phyloP scores from a whole-genome alignment of 1,139 yeast genomes.

The Debaryomyces robertsiae region DNA sequence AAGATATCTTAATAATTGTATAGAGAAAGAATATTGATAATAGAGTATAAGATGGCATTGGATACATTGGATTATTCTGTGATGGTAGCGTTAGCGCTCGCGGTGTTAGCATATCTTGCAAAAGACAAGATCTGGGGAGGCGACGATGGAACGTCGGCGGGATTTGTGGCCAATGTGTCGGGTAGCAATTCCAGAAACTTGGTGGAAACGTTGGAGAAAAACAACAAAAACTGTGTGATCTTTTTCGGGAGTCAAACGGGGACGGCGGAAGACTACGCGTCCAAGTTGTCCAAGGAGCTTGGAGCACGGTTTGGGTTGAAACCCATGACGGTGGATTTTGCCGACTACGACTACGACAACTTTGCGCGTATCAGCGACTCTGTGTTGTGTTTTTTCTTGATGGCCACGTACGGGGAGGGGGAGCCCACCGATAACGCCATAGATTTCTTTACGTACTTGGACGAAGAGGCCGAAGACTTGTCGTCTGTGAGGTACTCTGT shows the following conservation, averaged over 20 bases:
- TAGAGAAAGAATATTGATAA: slow-evolving; percentile 4
- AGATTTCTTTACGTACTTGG: slow-evolving; percentile 65
- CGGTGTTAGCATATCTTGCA: slow-evolving; percentile 65
- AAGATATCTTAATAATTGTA: background rate
- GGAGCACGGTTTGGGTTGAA: slow-evolving; percentile 78
- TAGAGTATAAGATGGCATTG: slow-evolving; percentile 38
- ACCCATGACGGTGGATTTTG: slow-evolving; percentile 86
- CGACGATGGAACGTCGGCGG: slow-evolving; percentile 39
- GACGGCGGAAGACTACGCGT: slow-evolving; percentile 97
- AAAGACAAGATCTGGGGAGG: slow-evolving; percentile 56
- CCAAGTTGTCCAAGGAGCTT: slow-evolving; percentile 86
- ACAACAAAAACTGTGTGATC: slow-evolving; percentile 76
- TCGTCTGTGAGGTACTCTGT: slow-evolving; percentile 67
- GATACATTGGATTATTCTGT: slow-evolving; percentile 76
- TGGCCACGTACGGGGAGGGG: slow-evolving; percentile 98
- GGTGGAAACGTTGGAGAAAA: slow-evolving; percentile 59
- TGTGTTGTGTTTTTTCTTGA: slow-evolving; percentile 65
- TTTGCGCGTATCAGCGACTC: slow-evolving; percentile 56
- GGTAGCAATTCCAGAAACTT: slow-evolving; percentile 58
- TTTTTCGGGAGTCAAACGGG: slow-evolving; percentile 98
- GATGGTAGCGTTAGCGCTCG: slow-evolving; percentile 62
- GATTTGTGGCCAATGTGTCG: slow-evolving; percentile 41
- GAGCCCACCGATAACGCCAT: slow-evolving; percentile 95
- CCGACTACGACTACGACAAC: slow-evolving; percentile 79
- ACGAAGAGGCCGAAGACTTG: slow-evolving; percentile 61